Conservation (phyloP, 257 asterid genomes). For the Datura wrightii region DNA sequence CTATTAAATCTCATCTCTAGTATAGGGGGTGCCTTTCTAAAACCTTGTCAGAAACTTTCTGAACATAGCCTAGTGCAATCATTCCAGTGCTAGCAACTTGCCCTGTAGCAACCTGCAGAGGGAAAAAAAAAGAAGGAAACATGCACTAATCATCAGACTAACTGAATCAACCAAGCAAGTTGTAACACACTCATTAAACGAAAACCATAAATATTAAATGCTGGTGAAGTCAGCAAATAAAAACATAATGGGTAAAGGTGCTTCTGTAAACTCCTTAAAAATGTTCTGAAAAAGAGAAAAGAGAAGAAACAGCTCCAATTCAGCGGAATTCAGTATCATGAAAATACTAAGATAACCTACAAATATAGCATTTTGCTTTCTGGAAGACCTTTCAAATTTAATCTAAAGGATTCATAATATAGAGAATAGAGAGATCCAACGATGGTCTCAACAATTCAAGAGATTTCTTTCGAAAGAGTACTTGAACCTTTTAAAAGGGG, state of each 20-base stretch:
- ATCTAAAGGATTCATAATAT: background rate
- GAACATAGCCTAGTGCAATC: conserved; percentile 80
- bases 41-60: conserved; percentile 74
- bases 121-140: background rate
- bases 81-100: conserved; percentile 84
- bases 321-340: background rate
- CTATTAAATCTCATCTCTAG: background rate
- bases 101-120: conserved; percentile 71
- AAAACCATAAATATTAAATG: background rate
- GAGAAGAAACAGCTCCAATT: background rate
- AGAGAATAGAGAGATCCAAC: background rate
- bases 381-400: background rate
- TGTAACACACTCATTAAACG: background rate
- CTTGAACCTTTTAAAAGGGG: background rate
- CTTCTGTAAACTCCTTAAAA: background rate
- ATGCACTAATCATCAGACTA: background rate
- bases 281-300: background rate
- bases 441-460: background rate
- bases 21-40: background rate
- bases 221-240: background rate
- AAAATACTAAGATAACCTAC: background rate
- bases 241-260: background rate
- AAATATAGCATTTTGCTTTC: background rate
- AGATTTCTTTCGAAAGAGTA: background rate
- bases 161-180: background rate